Evolutionary conservation across 192 early-diverging fungal species (phyloP), one percentile per base, ranked within the genome.

Genomic region (Gamsiella multidivaricata): DNA sequence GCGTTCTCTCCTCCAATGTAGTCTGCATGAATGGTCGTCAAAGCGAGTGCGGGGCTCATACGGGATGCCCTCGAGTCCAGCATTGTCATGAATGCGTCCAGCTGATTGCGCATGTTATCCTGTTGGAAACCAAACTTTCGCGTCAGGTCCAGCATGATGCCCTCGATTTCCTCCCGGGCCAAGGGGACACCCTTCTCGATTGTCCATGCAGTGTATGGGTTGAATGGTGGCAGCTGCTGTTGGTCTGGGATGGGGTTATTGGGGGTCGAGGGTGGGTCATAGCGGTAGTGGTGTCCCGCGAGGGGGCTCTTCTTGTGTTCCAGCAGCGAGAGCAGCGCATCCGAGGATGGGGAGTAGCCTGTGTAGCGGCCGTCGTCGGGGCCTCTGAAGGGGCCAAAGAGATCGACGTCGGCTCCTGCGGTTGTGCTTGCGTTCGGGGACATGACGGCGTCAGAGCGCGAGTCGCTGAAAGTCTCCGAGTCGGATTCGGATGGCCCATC

Each of bases 1-100:
- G 91, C 88, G 53, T 91, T 80, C 66, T 91, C 90, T 41, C 93
- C 93, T 54, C 91, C 93, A 68, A 94, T 88, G 60, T 90, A 92
- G 66, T 94, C 93, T 17, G 91, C 90, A 67, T 94, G 91, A 18
- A 94, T 69, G 45, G 89, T 90, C 28, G 90, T 78, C 43, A 94
- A 60, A 33, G 93, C 93, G 71, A 89, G 84, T 17, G 85, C 83
- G 9, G 91, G 87, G 29, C 84, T 81, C 88, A 93, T 89, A 14
- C 93, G 86, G 17, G 91, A 91, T 9, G 91, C 88, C 59, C 93
- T 86, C 20, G 91, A 93, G 65, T 94, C 91, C 2, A 94, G 83
- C 88, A 92, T 90, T n/a, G 88, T 88, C 89, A 94, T 90, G 52
- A 91, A 82, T 36, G 91, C 86, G 17, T 94, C 91, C 54, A 79